A percentile compares a stretch with the other conserved stretches of the same genome.
Conservation (phyloP, 2,329 filamentous ascomycete genomes). For the Waltergamsia citrina region DNA sequence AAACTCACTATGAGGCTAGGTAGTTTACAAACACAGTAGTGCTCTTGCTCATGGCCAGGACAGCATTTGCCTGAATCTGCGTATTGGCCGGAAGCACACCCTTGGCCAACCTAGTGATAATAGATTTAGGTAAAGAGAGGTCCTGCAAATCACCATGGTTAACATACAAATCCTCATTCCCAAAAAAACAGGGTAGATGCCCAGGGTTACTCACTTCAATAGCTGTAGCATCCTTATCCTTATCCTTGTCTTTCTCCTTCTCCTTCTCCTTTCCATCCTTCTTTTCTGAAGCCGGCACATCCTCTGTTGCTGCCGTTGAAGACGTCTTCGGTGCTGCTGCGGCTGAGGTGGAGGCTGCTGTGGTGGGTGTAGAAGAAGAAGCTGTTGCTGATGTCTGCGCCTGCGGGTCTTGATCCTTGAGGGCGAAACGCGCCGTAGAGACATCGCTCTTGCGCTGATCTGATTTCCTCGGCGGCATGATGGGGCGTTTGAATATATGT, state of each 20-base stretch:
- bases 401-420: constrained; percentile 28
- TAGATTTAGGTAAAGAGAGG: constrained; percentile 68
- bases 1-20: constrained; percentile 62
- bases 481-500: constrained; percentile 5
- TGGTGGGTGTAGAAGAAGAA: constrained; percentile 7
- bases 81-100: constrained; percentile 72
- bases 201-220: not conserved
- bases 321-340: constrained; percentile 13
- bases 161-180: too few relatives aligned
- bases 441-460: constrained; percentile 37
- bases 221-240: not conserved
- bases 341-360: constrained; percentile 7
- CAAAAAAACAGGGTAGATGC: too few relatives aligned
- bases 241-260: not conserved
- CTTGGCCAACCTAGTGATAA: constrained; percentile 72
- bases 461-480: constrained; percentile 49
- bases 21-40: constrained; percentile 80
- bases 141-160: too few relatives aligned
- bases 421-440: constrained; percentile 33
- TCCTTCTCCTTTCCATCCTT: constrained; percentile 13
- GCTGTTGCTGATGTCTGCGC: constrained; percentile 2
- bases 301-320: constrained; percentile 8
- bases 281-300: constrained; percentile 22
- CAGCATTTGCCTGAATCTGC: constrained; percentile 74
- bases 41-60: constrained; percentile 70